These are phyloP conservation scores for Aphanocladium album DNA, from an alignment of 2,329 filamentous ascomycete genomes.

Conservation along the genomic window DNA sequence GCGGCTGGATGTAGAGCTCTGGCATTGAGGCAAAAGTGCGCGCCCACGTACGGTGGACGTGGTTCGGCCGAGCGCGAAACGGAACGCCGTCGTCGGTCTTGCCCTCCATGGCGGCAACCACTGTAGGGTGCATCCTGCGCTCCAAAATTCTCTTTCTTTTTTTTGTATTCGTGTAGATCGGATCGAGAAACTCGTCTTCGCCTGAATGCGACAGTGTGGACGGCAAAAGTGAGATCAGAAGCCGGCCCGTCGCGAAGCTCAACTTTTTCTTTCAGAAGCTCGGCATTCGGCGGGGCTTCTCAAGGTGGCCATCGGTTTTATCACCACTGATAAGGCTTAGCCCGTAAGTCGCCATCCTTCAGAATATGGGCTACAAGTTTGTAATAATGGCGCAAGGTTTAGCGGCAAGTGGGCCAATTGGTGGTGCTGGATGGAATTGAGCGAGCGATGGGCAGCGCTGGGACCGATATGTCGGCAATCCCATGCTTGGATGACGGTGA, in stretches of 20 bases:
- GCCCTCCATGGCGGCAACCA: constrained; percentile 28
- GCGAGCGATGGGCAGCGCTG: neutral
- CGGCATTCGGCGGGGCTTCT: constrained; percentile 5
- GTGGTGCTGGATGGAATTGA: neutral
- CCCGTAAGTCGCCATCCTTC: constrained; percentile 6
- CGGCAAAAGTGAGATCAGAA: neutral
- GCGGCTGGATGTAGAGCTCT: constrained; percentile 85
- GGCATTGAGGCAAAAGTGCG: constrained; percentile 84
- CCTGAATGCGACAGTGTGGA: neutral
- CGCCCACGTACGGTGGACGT: constrained; percentile 91
- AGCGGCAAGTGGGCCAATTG: neutral
- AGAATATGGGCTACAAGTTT: neutral
- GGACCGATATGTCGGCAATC: neutral
- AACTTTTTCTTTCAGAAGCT: neutral
- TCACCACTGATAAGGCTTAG: constrained; percentile 8
- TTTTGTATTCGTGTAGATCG: neutral
- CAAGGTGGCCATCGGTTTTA: constrained; percentile 1
- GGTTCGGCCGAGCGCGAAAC: constrained; percentile 67
- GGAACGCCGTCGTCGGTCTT: constrained; percentile 45
- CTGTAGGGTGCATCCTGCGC: constrained; percentile 31
- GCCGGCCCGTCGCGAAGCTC: neutral
- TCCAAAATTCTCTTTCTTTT: neutral
- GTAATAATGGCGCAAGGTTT: constrained; percentile 1
- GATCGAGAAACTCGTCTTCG: neutral
- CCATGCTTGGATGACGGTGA: neutral